Conservation (phyloP, 345 rosid genomes). For the Clarkia xantiana region DNA sequence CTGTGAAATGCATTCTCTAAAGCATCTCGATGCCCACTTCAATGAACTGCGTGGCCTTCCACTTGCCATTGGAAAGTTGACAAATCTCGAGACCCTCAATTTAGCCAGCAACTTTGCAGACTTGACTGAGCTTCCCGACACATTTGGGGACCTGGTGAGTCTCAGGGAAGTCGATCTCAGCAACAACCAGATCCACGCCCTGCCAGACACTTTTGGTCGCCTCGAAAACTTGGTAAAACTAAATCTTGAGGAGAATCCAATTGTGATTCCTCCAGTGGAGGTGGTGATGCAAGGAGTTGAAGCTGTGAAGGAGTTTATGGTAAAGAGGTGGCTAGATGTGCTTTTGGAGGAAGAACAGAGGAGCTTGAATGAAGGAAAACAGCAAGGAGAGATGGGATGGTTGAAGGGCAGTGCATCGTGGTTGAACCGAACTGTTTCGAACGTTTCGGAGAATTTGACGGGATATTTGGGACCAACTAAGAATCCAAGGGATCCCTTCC, state of each 20-base stretch:
- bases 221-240: conserved; percentile 57
- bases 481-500: conserved; percentile 42
- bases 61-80: conserved; percentile 39
- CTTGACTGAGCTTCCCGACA: conserved; percentile 59
- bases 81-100: conserved; percentile 59
- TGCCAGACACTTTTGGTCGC: conserved; percentile 73
- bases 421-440: conserved; percentile 23
- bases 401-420: conserved; percentile 70
- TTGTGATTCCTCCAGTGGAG: conserved; percentile 47
- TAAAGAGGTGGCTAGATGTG: conserved; percentile 54
- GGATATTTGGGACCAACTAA: conserved; percentile 30
- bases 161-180: conserved; percentile 81
- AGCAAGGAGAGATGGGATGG: conserved; percentile 49
- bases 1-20: conserved; percentile 57
- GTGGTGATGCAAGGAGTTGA: conserved; percentile 54
- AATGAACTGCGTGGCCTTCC: conserved; percentile 66
- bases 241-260: conserved; percentile 63
- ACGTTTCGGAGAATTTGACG: conserved; percentile 29
- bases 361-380: conserved; percentile 34
- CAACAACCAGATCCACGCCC: conserved; percentile 76
- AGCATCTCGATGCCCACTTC: conserved; percentile 67
- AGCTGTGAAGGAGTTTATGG: conserved; percentile 62
- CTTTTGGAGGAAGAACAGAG: conserved; percentile 58
- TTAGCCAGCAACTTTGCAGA: conserved; percentile 70
- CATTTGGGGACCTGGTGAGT: conserved; percentile 57